A percentile compares a stretch with the other conserved stretches of the same genome.
Conservation (phyloP, 2,329 filamentous ascomycete species). For the Ophiostoma sp. region DNA sequence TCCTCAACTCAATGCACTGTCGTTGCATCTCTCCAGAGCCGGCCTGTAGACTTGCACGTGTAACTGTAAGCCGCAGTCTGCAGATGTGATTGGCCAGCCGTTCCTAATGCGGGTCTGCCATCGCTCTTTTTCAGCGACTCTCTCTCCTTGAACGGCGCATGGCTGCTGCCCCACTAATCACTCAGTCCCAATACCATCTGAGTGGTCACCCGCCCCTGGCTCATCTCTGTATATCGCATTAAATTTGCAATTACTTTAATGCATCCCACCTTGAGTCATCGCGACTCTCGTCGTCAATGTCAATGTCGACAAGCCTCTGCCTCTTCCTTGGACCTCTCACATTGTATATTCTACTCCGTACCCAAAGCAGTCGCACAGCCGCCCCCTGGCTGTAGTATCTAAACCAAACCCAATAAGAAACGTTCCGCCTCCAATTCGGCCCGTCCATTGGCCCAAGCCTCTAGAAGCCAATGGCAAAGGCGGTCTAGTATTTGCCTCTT, state of each 20-base stretch:
- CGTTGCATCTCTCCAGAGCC: not conserved
- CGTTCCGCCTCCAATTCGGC: not conserved
- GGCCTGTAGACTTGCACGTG: not conserved
- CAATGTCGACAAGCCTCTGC: no score
- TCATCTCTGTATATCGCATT: not conserved
- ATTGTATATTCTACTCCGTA: not conserved
- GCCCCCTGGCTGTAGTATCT: no score
- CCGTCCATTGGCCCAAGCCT: not conserved
- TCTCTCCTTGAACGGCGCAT: not conserved
- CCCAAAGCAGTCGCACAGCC: not conserved
- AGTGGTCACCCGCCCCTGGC: not conserved
- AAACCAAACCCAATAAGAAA: not conserved
- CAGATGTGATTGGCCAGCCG: not conserved
- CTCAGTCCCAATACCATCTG: not conserved
- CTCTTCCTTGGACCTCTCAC: no score
- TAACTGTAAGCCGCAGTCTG: not conserved
- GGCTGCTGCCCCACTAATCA: not conserved
- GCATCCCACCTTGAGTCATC: constrained; percentile 8
- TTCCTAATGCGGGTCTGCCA: not conserved
- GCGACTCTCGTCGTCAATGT: not conserved
- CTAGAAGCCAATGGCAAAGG: constrained; percentile 1
- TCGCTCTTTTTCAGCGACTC: not conserved
- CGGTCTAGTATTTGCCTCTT: constrained; percentile 4
- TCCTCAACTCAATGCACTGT: not conserved
- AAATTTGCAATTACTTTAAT: not conserved